Conservation (phyloP, 2,329 filamentous ascomycete species). For the Neocucurbitaria cava region DNA sequence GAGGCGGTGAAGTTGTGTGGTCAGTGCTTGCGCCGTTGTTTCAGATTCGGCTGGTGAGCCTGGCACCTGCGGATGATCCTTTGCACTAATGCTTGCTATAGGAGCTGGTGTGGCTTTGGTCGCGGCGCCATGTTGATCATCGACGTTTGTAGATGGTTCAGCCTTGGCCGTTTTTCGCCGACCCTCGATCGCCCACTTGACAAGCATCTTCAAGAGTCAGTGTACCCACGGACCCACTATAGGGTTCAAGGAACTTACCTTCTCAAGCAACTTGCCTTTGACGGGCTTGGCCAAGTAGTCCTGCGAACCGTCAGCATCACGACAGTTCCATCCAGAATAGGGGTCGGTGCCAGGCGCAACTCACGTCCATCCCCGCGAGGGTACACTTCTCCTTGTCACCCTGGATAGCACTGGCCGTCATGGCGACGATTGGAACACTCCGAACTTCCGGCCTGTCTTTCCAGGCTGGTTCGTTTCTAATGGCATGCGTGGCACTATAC, state of each 20-base stretch:
- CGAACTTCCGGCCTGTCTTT: conserved; percentile 61
- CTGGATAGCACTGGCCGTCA: conserved; percentile 81
- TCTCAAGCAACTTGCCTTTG: conserved; percentile 71
- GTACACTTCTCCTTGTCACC: conserved; percentile 78
- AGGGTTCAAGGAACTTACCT: conserved; percentile 27
- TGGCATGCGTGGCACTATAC: conserved; percentile 76
- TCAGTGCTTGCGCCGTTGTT: conserved; percentile 45
- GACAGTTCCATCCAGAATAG: conserved; percentile 7
- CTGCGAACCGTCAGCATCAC: conserved; percentile 30
- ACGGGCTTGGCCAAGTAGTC: conserved; percentile 62
- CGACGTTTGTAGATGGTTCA: conserved; percentile 26
- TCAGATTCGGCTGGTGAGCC: conserved; percentile 37
- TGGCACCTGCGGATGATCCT: conserved; percentile 39
- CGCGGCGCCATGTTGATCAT: conserved; percentile 36
- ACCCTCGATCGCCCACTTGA: conserved; percentile 68
- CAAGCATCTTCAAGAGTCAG: conserved; percentile 58
- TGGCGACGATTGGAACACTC: conserved; percentile 77
- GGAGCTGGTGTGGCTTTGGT: conserved; percentile 19
- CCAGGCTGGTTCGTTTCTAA: conserved; percentile 73
- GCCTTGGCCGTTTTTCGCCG: conserved; percentile 43
- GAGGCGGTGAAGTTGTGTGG: conserved; percentile 46
- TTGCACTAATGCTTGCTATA: conserved; percentile 27
- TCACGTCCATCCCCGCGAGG: conserved; percentile 73
- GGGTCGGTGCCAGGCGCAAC: conserved; percentile 14
- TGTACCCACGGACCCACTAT: conserved; percentile 6